Base-by-base conservation (phyloP, 768 basidiomycete genomes). In the Tephrocybe sp. region DNA sequence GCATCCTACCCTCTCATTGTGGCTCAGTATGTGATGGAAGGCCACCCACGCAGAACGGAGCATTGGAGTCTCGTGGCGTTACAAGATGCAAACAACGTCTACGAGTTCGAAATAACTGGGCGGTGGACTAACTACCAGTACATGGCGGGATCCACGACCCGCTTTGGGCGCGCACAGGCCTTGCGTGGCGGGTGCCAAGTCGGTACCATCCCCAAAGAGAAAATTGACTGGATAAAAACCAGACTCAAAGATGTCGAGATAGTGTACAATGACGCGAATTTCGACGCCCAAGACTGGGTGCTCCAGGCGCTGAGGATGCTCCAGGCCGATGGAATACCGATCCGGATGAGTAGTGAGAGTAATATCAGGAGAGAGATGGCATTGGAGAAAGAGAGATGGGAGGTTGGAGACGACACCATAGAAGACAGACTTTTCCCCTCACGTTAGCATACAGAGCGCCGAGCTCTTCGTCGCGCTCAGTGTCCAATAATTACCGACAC, bases 251-350 rank as follows among this genome's bases (percentile, higher is more conserved):
- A 54, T 5, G 53, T 66, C 1, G 43, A 53, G 21, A 44, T 68
- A 1, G 41, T 59, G 12, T 54, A 54, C 29, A 54, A 61, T 23
- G 50, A 63, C 29, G 44, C 55, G 1, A 50, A 57, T 22, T 67
- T 61, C 36, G 64, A 67, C 34, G 56, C 56, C 41, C 65, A 67
- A 43, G 52, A 52, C 37, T 67, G 65, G 65, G 59, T 65, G 19
- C 54, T 66, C 34, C 38, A 51, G 1, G 58, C 61, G 16, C 47
- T 66, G 22, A 53, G 55, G 33, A 44, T 59, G 33, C 45, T 66
- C 21, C 57, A 59, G 42, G 59, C 61, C 1, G 54, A 59, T 16
- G 62, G 62, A 19, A 40, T 57, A 4, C 12, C 47, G 30, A 55
- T 60, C 2, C 33, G 25, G n/a, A 31, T 60, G 16, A 56, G 49